Evolutionary conservation across 495 filamentous ascomycete genomes (phyloP), one percentile per base, ranked within the genome.

Genomic region (Penicillium tannophilum): DNA sequence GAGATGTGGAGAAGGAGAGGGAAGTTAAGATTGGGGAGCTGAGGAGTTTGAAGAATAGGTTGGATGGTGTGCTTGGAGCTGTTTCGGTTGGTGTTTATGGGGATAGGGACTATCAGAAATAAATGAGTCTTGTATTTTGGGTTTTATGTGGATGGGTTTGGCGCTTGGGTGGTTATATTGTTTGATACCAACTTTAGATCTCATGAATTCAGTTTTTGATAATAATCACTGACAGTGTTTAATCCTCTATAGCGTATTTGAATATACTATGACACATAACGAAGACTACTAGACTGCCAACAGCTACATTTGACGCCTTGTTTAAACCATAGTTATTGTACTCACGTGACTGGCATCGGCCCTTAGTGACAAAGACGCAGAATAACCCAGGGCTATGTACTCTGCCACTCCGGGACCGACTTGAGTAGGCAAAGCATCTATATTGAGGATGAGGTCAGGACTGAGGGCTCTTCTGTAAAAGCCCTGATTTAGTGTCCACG

Each of bases 1-100:
- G 84, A 60, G 83, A 76, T 46, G 88, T 88, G 20, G 90, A 97
- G 76, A 81, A 72, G 60, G 86, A 93, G 75, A 75, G 91, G 56
- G 79, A 79, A 63, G 75, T 82, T 65, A 92, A 89, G 41, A 83
- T 90, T 23, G 77, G 76, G 67, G 91, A 94, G 73, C 84, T 86
- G 75, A 87, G 87, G 70, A 76, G 74, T 65, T 77, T 92, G 62
- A 70, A 91, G 54, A 81, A 75, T 30, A 80, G 79, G 68, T 67
- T 97, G 58, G 92, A 96, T 63, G 74, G 71, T 52, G 82, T 92
- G 23, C 61, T 79, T 14, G 72, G 69, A 28, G 72, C 72, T 54
- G 71, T 79, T 35, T 69, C 76, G 35, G 61, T 65, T 39, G 77
- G 75, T 4, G 63, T 76, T 54, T 71, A 76, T 67, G 70, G 70